phyloP scores from a whole-genome alignment of 2,329 filamentous ascomycete genomes.

The Tricladium varicosporioides region DNA sequence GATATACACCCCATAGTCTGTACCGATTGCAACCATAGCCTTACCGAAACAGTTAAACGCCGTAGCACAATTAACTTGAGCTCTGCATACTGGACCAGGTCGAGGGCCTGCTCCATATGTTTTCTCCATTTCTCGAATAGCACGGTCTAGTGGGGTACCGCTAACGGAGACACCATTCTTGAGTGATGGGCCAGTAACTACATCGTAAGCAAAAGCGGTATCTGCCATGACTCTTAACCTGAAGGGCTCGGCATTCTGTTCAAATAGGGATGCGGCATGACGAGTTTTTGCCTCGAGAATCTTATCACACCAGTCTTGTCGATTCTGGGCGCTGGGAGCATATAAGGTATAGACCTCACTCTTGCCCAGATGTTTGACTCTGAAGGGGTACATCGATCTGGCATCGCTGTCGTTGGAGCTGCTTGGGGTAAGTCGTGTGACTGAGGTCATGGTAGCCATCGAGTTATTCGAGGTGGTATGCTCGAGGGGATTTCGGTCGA shows the following conservation, averaged over 20 bases:
- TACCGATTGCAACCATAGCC: slow-evolving; percentile 89
- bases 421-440: slow-evolving; percentile 44
- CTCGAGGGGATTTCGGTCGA: slow-evolving; percentile 56
- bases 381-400: slow-evolving; percentile 78
- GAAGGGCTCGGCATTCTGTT: slow-evolving; percentile 96
- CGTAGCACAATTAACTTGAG: slow-evolving; percentile 88
- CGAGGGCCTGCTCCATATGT: slow-evolving; percentile 68
- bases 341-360: slow-evolving; percentile 86
- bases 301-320: slow-evolving; percentile 87
- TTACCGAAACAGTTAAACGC: slow-evolving; percentile 83
- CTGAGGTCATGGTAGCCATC: slow-evolving; percentile 47
- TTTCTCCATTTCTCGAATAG: slow-evolving; percentile 84
- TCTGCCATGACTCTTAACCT: slow-evolving; percentile 88
- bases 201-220: slow-evolving; percentile 82
- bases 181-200: slow-evolving; percentile 55
- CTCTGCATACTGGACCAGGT: slow-evolving; percentile 76
- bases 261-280: slow-evolving; percentile 82
- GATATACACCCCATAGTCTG: slow-evolving; percentile 90
- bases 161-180: slow-evolving; percentile 71
- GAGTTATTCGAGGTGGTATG: slow-evolving; percentile 70
- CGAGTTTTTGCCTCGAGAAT: slow-evolving; percentile 94
- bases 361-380: slow-evolving; percentile 90
- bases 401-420: slow-evolving; percentile 46
- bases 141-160: slow-evolving; percentile 86
- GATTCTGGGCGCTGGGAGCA: slow-evolving; percentile 70